Percentiles rank a stretch among this genome's conserved stretches.
Evolutionary conservation across 345 rosid genomes (phyloP).

Genomic region (Adansonia digitata): DNA sequence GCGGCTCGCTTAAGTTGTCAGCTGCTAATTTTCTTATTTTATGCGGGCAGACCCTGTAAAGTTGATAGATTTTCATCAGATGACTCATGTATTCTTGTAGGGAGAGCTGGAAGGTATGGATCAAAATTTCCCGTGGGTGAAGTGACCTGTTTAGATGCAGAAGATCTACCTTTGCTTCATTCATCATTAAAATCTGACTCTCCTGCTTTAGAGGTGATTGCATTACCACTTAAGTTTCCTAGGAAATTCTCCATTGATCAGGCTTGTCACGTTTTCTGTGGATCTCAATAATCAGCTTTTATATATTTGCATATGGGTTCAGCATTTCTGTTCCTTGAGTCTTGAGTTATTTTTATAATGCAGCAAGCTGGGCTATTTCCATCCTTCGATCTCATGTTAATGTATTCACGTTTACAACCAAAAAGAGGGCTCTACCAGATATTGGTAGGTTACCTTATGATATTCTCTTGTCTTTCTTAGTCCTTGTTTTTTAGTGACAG

Average conservation of each 20-base stretch:
- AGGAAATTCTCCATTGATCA: neutral
- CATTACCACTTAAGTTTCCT: neutral
- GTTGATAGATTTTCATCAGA: neutral
- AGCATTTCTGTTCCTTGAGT: conserved; percentile 24
- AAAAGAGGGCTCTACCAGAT: conserved; percentile 48
- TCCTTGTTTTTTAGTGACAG: neutral
- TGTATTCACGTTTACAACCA: conserved; percentile 73
- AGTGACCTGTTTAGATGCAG: conserved; percentile 68
- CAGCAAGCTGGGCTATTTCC: conserved; percentile 91
- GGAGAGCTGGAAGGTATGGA: conserved; percentile 90
- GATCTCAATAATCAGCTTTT: neutral
- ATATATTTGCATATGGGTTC: conserved; percentile 5
- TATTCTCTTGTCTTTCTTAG: neutral
- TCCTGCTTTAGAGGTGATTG: conserved; percentile 67
- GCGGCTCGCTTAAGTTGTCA: neutral
- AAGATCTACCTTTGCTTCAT: conserved; percentile 77
- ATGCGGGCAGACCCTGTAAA: neutral
- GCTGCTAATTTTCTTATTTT: neutral
- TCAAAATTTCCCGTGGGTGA: conserved; percentile 88
- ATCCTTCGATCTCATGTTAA: conserved; percentile 60
- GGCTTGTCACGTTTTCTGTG: neutral
- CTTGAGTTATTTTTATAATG: conserved; percentile 18
- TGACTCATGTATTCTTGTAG: conserved; percentile 24
- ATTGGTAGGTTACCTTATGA: conserved; percentile 39
- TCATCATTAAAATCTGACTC: conserved; percentile 59